These are phyloP conservation scores for Claviceps purpurea DNA, from an alignment of 2,329 filamentous ascomycete genomes.

Conservation along the genomic window DNA sequence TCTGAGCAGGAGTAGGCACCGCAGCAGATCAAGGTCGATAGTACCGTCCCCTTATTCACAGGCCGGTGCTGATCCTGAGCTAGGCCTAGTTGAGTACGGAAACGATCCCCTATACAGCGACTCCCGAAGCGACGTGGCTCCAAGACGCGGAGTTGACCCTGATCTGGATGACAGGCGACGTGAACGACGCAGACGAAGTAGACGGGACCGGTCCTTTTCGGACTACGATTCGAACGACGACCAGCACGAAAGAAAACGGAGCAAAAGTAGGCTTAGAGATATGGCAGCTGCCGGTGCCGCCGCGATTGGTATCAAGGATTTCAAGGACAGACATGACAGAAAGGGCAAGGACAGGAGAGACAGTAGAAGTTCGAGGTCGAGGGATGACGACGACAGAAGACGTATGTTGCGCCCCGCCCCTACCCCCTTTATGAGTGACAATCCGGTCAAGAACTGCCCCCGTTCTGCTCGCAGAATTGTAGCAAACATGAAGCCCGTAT, in stretches of 20 bases:
- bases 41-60: constrained; percentile 37
- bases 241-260: constrained; percentile 30
- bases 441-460: background rate
- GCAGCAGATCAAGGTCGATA: constrained; percentile 36
- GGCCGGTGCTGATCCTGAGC: constrained; percentile 47
- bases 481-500: background rate
- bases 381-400: constrained; percentile 11
- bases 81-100: constrained; percentile 58
- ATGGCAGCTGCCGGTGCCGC: constrained; percentile 41
- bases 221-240: constrained; percentile 18
- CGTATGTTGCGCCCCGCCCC: constrained; percentile 9
- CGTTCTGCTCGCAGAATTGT: background rate
- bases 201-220: constrained; percentile 23
- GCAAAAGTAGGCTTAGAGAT: constrained; percentile 39
- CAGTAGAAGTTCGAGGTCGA: constrained; percentile 20
- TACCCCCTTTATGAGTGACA: background rate
- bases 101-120: constrained; percentile 38
- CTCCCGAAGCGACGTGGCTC: constrained; percentile 19
- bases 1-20: constrained; percentile 14
- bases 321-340: constrained; percentile 26
- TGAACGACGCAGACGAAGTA: constrained; percentile 20
- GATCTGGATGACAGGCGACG: constrained; percentile 31
- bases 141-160: constrained; percentile 32
- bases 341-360: constrained; percentile 30
- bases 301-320: constrained; percentile 49